phyloP scores from a whole-genome alignment of 2,329 filamentous ascomycete species.

The Fusarium gaditjirri region DNA sequence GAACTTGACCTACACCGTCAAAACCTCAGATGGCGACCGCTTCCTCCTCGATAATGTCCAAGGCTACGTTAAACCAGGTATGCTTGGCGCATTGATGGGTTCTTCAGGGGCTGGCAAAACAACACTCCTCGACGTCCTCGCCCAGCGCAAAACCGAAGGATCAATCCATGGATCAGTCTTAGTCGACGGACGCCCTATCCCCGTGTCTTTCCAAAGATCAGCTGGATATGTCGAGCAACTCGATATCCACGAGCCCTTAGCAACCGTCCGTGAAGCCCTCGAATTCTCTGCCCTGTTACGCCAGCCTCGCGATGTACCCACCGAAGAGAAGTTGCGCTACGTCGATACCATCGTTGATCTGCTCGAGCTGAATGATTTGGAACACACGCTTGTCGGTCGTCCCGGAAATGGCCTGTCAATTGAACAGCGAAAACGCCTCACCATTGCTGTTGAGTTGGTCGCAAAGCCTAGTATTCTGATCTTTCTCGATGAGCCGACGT shows the following conservation, averaged over 20 bases:
- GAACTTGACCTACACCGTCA: constrained; percentile 75
- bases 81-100: constrained; percentile 81
- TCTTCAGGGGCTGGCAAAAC: constrained; percentile 87
- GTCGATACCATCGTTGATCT: constrained; percentile 81
- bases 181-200: constrained; percentile 77
- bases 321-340: constrained; percentile 77
- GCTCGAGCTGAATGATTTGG: constrained; percentile 59
- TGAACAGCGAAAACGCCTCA: constrained; percentile 64
- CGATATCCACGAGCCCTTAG: constrained; percentile 78
- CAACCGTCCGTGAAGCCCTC: constrained; percentile 81
- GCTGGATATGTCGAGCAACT: constrained; percentile 85
- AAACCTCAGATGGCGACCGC: constrained; percentile 69
- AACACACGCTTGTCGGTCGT: constrained; percentile 58
- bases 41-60: constrained; percentile 81
- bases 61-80: constrained; percentile 85
- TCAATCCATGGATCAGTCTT: constrained; percentile 79
- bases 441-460: constrained; percentile 69
- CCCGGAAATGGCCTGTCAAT: constrained; percentile 64
- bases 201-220: constrained; percentile 80
- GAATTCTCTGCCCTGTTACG: constrained; percentile 79
- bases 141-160: constrained; percentile 81
- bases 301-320: constrained; percentile 71
- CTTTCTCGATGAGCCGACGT: constrained; percentile 71
- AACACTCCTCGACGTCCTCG: constrained; percentile 83
- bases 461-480: constrained; percentile 68